Evolutionary conservation across 768 basidiomycete genomes (phyloP), one percentile per base, ranked within the genome.

Genomic region (Russula abietina): DNA sequence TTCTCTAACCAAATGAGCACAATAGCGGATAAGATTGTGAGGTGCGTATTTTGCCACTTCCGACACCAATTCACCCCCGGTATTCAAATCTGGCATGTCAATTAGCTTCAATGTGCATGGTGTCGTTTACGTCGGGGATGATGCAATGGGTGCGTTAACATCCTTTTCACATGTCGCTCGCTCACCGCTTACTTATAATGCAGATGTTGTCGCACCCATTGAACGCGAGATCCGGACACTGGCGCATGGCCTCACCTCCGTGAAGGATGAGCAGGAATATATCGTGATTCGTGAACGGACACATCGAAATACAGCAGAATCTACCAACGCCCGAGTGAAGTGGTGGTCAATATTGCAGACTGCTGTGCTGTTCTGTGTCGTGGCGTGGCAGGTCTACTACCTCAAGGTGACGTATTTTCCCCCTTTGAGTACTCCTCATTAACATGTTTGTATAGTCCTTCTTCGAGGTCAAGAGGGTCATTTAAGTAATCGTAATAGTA

Each of bases 1-100:
- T 99, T 98, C 82, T 96, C 93, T 33, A 99, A 99, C 73, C 92
- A 94, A 74, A 98, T 98, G 96, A 94, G 91, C 70, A 86, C 93
- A 30, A 88, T 98, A 70, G 89, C 93, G 51, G 93, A 97, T 77
- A 98, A 99, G 76, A 85, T 90, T 68, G 86, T 98, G 71, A 93
- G 89, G 94, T 94, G 70, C 67, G 81, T 73, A 55, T 32, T 36
- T 19, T 30, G 5, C 55, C 28, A 30, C 24, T 33, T 28, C 11
- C 33, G 8, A 45, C 49, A 16, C 8, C 32, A 58, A 51, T 11
- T 28, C 50, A 17, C 7, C 19, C 28, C n/a, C 19, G 45, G 17
- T 58, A 28, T 63, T 30, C 46, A 48, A 49, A 55, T 22, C 46
- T 39, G 38, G n/a, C 52, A 28, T 60, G 33, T 55, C 60, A 59